A percentile compares a stretch with the other conserved stretches of the same genome.
Evolutionary conservation across 768 basidiomycete genomes (phyloP).

Genomic region (Kwoniella bestiolae): DNA sequence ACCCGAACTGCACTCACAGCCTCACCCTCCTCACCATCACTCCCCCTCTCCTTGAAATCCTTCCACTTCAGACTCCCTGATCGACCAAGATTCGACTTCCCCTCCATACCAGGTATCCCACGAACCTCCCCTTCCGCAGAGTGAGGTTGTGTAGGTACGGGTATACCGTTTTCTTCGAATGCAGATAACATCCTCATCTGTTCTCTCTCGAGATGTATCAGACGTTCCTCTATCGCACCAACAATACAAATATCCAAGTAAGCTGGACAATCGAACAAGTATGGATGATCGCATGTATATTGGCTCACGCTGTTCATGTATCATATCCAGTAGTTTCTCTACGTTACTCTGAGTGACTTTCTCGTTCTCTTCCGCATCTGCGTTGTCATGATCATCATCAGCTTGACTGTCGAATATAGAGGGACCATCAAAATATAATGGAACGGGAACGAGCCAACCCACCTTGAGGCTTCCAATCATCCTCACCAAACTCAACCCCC

Average conservation of each 20-base stretch:
- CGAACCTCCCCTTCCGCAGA: constrained; percentile 39
- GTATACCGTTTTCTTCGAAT: constrained; percentile 40
- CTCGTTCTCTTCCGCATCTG: constrained; percentile 23
- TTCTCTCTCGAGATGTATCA: constrained; percentile 50
- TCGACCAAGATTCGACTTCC: constrained; percentile 1
- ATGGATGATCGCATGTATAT: no score
- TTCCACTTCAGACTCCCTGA: constrained; percentile 26
- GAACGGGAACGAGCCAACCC: constrained; percentile 9
- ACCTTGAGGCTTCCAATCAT: constrained; percentile 53
- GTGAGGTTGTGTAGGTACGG: constrained; percentile 27
- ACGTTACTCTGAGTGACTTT: constrained; percentile 20
- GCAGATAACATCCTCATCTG: constrained; percentile 37
- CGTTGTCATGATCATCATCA: background rate
- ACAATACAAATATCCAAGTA: no score
- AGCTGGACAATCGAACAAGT: no score
- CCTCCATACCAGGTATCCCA: constrained; percentile 29
- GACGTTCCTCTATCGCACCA: constrained; percentile 44
- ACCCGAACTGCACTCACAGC: constrained; percentile 43
- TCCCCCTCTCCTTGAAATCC: constrained; percentile 24
- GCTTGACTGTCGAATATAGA: no score
- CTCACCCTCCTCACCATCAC: constrained; percentile 36
- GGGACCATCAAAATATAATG: no score
- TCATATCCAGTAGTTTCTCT: constrained; percentile 43
- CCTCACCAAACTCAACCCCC: constrained; percentile 62
- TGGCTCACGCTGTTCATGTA: constrained; percentile 51